phyloP scores from a whole-genome alignment of 2,329 filamentous ascomycete genomes.

The Colletotrichum falcatum region DNA sequence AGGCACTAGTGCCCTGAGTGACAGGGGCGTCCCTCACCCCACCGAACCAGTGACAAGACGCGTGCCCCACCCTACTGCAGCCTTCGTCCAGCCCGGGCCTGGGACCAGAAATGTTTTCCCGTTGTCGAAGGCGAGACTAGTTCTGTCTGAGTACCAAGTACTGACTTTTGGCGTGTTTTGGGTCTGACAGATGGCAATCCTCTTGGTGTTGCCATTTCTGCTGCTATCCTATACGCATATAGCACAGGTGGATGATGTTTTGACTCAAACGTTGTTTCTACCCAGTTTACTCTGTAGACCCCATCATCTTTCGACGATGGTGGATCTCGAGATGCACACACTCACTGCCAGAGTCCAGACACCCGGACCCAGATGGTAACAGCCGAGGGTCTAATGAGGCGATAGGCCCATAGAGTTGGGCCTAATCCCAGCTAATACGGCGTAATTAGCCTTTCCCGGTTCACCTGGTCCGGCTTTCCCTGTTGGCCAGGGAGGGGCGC shows the following conservation, averaged over 20 bases:
- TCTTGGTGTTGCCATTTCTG: background rate
- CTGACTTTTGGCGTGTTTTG: background rate
- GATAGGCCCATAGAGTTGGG: background rate
- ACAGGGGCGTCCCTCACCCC: conserved; percentile 29
- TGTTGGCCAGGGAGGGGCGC: conserved; percentile 10
- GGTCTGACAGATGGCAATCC: background rate
- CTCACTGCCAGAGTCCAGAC: conserved; percentile 5
- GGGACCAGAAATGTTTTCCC: conserved; percentile 16
- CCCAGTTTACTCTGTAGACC: too few relatives aligned
- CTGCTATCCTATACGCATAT: background rate
- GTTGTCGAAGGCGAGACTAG: background rate
- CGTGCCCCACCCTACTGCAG: conserved; percentile 25
- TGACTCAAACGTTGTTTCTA: background rate
- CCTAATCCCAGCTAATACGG: conserved; percentile 29
- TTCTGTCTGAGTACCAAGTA: background rate
- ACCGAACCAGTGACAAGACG: conserved; percentile 3
- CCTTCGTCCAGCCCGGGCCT: conserved; percentile 29
- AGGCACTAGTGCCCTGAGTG: conserved; percentile 9
- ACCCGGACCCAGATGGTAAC: conserved; percentile 16
- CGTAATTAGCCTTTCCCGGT: conserved; percentile 39
- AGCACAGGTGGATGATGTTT: background rate
- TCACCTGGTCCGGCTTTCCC: conserved; percentile 27
- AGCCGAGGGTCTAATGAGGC: conserved; percentile 23
- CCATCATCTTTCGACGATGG: background rate
- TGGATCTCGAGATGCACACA: conserved; percentile 3